Evolutionary conservation across 495 filamentous ascomycete genomes (phyloP), one percentile per base, ranked within the genome.

Genomic region (Talaromyces liani): DNA sequence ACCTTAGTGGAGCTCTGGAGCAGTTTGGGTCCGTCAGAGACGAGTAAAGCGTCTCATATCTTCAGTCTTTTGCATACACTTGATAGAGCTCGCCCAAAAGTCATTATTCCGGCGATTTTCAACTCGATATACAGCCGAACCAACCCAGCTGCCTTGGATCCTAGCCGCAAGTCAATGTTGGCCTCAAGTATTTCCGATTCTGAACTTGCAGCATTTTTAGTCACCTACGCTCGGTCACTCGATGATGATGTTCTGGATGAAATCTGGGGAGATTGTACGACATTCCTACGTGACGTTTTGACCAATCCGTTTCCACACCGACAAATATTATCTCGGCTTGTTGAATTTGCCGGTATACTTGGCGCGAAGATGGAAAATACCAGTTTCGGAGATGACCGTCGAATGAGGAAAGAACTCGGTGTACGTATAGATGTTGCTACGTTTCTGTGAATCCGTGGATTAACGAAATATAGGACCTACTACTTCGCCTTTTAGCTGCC

Each of bases 221-320:
- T 94, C 5, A 89, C 91, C 56, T 99, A 98, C 70, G 88, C 92
- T 1, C 83, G 85, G 24, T 93, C 92, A 3, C 78, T 97, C 14
- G 94, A 99, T 68, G 94, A 99, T 67, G 94, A 99, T 79, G 89
- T 94, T n/a, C 93, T 98, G 81, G 95, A 99, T 69, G 94, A 99
- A 74, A 97, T 99, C 33, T 99, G 94, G 94, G 79, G 84, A 41
- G 95, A 99, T 69, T 98, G 93, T 72, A 91, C 91, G 68, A 85
- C 88, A 0, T 99, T 99, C 73, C 72, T 98, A 51, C 87, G 85
- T 60, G 95, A 98, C 73, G 85, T 98, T 6, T 79, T 98, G 29
- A 88, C 88, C 51, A 98, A 99, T 72, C 95, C 95, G 2, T 91
- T 99, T 67, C 95, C 94, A 1, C 93, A 98, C 70, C 83, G 94